Base-by-base conservation (phyloP, 2,329 filamentous ascomycete species). In the Cordyceps cateniannulata region DNA sequence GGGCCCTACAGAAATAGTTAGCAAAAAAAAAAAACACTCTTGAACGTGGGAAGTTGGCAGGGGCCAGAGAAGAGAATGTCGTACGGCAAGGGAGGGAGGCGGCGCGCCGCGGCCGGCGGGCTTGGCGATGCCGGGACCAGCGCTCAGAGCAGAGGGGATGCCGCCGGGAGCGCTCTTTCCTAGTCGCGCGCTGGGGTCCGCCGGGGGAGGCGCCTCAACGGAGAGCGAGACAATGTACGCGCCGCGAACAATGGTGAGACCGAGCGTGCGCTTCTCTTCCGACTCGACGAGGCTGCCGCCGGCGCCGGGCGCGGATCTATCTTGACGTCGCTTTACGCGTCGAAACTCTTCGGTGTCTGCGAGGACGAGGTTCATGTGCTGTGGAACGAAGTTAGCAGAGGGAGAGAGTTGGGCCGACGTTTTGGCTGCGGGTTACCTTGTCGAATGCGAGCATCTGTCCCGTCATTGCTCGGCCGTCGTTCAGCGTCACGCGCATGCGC, bases 281-380 rank as follows among this genome's bases (percentile, higher is more conserved):
- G 89, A 86, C 78, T 97, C 92, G 68, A 96, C 83, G 53, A 89
- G 82, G 60, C 82, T 81, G 66, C 86, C 81, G 42, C 58, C 49
- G 24, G 58, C 58, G 63, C 82, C 83, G 24, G 87, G 85, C 48
- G 88, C 85, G 55, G 83, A 76, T 79, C 95, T 96, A 68, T 85
- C 82, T 69, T 88, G 85, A 80, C 89, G 93, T 76, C 90, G 85
- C 81, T 95, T 96, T 64, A 93, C 88, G 72, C 89, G 89, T 74
- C 93, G 90, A 77, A 96, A 97, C 76, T 98, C 93, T 84, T 99
- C 95, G 67, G 95, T 98, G 72, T 99, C 95, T 77, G 93, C 95
- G 65, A 99, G 89, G 64, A 99, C 95, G 66, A 99, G 85, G 76
- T 99, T 99, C 95, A 99, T 99, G 77, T 99, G 95, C 92, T 96